Evolutionary conservation across 352 stramenopile species (phyloP).

Genomic region (Pythium aristosporum): DNA sequence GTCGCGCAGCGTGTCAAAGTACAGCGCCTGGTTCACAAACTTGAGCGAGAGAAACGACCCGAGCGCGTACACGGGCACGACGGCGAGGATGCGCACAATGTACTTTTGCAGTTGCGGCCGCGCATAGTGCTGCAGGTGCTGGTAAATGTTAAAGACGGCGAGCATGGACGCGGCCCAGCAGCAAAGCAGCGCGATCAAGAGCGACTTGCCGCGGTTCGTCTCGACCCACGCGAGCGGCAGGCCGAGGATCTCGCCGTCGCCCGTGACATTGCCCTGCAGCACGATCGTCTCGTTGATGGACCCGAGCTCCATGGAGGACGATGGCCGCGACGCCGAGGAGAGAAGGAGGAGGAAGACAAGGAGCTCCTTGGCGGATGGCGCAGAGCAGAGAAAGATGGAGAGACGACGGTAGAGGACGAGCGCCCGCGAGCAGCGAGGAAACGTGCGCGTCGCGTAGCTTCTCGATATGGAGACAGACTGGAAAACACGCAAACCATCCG

Average conservation of each 20-base stretch:
- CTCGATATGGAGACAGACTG: neutral
- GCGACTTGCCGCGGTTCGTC: slow-evolving; percentile 49
- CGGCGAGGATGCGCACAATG: slow-evolving; percentile 86
- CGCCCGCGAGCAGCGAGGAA: neutral
- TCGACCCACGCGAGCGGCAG: slow-evolving; percentile 73
- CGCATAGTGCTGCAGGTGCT: slow-evolving; percentile 84
- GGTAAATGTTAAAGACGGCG: slow-evolving; percentile 83
- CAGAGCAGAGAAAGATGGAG: neutral
- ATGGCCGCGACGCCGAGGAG: too few relatives aligned
- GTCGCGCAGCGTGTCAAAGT: slow-evolving; percentile 88
- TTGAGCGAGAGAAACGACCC: slow-evolving; percentile 79
- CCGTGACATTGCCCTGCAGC: slow-evolving; percentile 64
- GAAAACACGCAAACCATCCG: slow-evolving; percentile 1
- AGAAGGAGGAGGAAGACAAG: neutral
- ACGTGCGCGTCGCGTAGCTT: neutral
- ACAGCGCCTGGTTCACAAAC: slow-evolving; percentile 79
- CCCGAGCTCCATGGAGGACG: slow-evolving; percentile 13
- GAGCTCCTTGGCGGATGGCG: too few relatives aligned
- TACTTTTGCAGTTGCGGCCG: slow-evolving; percentile 83
- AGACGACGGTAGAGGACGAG: neutral
- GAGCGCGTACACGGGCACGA: slow-evolving; percentile 87
- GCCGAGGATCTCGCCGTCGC: slow-evolving; percentile 53
- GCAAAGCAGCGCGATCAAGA: slow-evolving; percentile 61
- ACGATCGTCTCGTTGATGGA: slow-evolving; percentile 69
- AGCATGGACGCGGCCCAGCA: slow-evolving; percentile 57